These are phyloP conservation scores for Drechslerella coelobrocha DNA, from an alignment of 2,329 filamentous ascomycete genomes.

Conservation along the genomic window DNA sequence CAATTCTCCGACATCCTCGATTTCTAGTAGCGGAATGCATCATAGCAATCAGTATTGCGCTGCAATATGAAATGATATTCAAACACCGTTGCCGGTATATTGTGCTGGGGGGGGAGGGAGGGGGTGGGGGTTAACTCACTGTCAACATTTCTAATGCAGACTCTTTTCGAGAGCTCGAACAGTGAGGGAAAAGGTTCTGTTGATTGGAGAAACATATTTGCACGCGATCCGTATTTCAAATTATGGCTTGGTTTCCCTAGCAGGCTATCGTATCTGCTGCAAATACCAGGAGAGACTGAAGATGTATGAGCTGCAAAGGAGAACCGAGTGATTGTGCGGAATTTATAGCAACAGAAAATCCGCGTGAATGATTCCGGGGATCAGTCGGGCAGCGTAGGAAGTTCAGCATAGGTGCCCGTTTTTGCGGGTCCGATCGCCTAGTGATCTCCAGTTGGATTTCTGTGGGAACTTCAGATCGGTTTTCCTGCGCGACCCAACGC, in stretches of 20 bases:
- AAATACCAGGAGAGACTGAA: too few species aligned
- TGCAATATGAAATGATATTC: neutral
- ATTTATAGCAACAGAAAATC: too few species aligned
- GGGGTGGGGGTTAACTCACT: conserved; percentile 10
- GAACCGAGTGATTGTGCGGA: too few species aligned
- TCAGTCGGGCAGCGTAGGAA: too few species aligned
- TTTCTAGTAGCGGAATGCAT: conserved; percentile 57
- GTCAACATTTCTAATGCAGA: conserved; percentile 37
- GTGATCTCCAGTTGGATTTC: too few species aligned
- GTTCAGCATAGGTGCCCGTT: too few species aligned
- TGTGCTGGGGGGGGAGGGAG: neutral
- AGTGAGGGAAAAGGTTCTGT: conserved; percentile 25
- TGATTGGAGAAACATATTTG: neutral
- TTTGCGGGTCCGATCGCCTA: too few species aligned
- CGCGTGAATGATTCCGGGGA: too few species aligned
- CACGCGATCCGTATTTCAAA: conserved; percentile 13
- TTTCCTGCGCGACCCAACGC: too few species aligned
- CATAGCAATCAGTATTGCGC: neutral
- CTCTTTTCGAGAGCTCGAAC: conserved; percentile 38
- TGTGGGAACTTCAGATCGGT: too few species aligned
- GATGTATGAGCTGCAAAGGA: too few species aligned
- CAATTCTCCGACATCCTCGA: conserved; percentile 75
- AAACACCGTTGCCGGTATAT: too few species aligned
- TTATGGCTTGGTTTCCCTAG: neutral
- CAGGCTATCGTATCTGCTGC: neutral